These are phyloP conservation scores for Coniochaeta prunicola DNA, from an alignment of 2,329 filamentous ascomycete species.

Conservation along the genomic window DNA sequence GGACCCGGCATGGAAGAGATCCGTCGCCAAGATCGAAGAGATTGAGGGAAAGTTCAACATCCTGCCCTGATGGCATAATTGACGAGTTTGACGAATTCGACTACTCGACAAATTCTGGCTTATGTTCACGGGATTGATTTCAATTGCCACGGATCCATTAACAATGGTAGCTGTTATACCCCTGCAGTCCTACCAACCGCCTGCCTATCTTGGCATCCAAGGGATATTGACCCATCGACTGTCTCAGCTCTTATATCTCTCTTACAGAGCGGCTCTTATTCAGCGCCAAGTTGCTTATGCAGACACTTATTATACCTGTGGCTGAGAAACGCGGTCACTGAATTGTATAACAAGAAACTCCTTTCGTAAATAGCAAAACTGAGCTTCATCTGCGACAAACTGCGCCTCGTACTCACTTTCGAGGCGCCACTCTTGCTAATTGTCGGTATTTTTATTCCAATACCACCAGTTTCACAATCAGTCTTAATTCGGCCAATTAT, in stretches of 20 bases:
- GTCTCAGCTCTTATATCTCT: not conserved
- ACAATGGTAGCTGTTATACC: not conserved
- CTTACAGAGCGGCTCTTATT: not conserved
- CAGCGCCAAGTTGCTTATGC: not conserved
- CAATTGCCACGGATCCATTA: too few species aligned
- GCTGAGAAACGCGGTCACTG: not conserved
- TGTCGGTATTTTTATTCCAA: not conserved
- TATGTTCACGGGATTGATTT: too few species aligned
- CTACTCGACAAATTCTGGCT: too few species aligned
- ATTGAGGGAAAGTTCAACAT: slow-evolving; percentile 34
- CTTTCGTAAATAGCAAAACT: not conserved
- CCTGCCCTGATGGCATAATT: slow-evolving; percentile 16
- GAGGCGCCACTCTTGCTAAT: not conserved
- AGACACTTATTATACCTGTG: not conserved
- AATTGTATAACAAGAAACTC: not conserved
- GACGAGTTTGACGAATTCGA: too few species aligned
- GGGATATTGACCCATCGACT: not conserved
- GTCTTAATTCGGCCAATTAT: not conserved
- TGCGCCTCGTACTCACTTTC: not conserved
- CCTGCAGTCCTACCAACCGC: not conserved
- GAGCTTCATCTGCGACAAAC: not conserved
- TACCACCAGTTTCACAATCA: not conserved
- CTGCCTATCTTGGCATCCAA: not conserved
- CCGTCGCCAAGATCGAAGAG: slow-evolving; percentile 40
- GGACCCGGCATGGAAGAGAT: slow-evolving; percentile 39